Percentiles rank a stretch among this genome's conserved stretches.
phyloP scores from a whole-genome alignment of 495 filamentous ascomycete genomes.

The Pyrenula aspistea region DNA sequence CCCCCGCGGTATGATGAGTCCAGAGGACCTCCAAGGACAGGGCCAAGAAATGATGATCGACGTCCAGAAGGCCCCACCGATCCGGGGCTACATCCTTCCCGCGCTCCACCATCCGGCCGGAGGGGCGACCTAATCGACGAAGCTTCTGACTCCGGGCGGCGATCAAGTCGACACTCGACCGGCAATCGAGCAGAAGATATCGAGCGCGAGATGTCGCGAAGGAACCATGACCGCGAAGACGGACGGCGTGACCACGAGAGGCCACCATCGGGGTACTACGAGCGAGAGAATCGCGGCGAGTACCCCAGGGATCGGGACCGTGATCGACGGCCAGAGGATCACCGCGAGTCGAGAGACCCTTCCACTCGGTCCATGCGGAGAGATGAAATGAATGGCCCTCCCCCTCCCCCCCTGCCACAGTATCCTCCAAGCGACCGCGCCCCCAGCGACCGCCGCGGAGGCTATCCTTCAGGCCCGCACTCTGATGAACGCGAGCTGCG shows the following conservation, averaged over 20 bases:
- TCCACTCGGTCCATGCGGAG: constrained; percentile 22
- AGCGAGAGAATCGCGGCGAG: constrained; percentile 21
- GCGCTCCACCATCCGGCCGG: constrained; percentile 8
- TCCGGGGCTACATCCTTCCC: constrained; percentile 10
- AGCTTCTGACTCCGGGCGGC: constrained; percentile 14
- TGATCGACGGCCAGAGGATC: constrained; percentile 23
- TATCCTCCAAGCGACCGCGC: constrained; percentile 16
- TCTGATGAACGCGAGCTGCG: constrained; percentile 10
- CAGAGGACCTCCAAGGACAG: not conserved
- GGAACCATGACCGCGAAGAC: constrained; percentile 3
- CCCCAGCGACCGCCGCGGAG: constrained; percentile 5
- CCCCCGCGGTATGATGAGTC: not conserved
- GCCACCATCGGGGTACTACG: constrained; percentile 16
- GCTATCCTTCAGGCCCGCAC: constrained; percentile 23
- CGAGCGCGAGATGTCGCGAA: constrained; percentile 7
- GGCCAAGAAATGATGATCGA: not conserved
- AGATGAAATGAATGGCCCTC: constrained; percentile 10
- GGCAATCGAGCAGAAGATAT: constrained; percentile 8
- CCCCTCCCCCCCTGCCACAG: constrained; percentile 21
- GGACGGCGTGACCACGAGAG: not conserved
- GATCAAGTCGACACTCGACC: constrained; percentile 12
- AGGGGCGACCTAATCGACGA: constrained; percentile 25
- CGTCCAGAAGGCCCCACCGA: constrained; percentile 3
- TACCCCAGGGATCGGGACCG: constrained; percentile 13
- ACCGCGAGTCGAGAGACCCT: constrained; percentile 22